A percentile compares a stretch with the other conserved stretches of the same genome.
Evolutionary conservation across 2,329 filamentous ascomycete genomes (phyloP).

Genomic region (Cadophora sp.): DNA sequence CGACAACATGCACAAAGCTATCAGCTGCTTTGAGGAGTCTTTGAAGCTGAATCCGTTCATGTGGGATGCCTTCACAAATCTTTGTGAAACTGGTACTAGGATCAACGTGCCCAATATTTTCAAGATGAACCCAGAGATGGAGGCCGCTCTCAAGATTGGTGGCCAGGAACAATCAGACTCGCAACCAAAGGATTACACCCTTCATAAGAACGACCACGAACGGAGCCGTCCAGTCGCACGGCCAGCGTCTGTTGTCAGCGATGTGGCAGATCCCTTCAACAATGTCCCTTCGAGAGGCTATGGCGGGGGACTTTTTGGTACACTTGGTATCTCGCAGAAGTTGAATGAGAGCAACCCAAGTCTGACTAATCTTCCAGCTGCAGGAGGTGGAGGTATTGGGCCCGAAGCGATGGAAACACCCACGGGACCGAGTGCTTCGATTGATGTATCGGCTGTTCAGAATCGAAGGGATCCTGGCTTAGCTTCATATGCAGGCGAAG

Average conservation of each 20-base stretch:
- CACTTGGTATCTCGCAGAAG: slow-evolving; percentile 43
- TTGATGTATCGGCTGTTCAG: slow-evolving; percentile 44
- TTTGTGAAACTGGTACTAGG: slow-evolving; percentile 87
- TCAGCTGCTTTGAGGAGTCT: slow-evolving; percentile 85
- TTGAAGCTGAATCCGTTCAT: slow-evolving; percentile 93
- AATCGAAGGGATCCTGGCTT: slow-evolving; percentile 39
- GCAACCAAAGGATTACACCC: slow-evolving; percentile 33
- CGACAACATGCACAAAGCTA: slow-evolving; percentile 81
- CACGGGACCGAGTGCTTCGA: slow-evolving; percentile 52
- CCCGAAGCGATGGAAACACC: slow-evolving; percentile 71
- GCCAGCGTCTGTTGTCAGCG: slow-evolving; percentile 37
- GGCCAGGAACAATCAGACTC: slow-evolving; percentile 32
- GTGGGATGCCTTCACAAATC: slow-evolving; percentile 93
- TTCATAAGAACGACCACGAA: slow-evolving; percentile 35
- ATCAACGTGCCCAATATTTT: slow-evolving; percentile 88
- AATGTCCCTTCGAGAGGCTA: slow-evolving; percentile 39
- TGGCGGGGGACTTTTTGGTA: slow-evolving; percentile 43
- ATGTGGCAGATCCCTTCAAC: slow-evolving; percentile 45
- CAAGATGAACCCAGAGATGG: slow-evolving; percentile 71
- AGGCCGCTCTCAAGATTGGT: slow-evolving; percentile 51
- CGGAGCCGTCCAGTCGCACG: slow-evolving; percentile 37
- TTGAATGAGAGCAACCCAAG: slow-evolving; percentile 46
- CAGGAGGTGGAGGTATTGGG: slow-evolving; percentile 43
- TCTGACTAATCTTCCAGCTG: slow-evolving; percentile 43
- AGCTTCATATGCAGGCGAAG: slow-evolving; percentile 47